Base-by-base conservation (phyloP, 2,329 filamentous ascomycete genomes). In the Knoxdaviesia proteae region DNA sequence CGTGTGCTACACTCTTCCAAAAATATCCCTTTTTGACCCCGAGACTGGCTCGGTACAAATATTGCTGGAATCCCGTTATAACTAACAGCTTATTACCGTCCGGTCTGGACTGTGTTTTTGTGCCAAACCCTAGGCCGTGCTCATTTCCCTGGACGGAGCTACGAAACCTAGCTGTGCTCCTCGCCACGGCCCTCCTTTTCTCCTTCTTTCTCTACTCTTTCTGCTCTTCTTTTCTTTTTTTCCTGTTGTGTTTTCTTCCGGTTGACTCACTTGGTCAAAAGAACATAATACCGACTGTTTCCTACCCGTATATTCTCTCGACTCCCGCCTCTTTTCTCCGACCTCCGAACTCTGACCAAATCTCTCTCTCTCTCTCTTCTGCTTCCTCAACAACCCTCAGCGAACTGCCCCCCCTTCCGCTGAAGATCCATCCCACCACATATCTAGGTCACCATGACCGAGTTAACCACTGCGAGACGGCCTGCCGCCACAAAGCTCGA, bases 401-500 rank as follows among this genome's bases (percentile, higher is more conserved):
- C 33, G 52, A 53, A 52, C 34, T 54, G 51, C 38, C 47, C 58
- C 36, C 54, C 53, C 6, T 53, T 54, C 2, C 54, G 43, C 42
- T 56, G 48, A 41, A 41, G 40, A 20, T 3, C 20, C 20, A 20
- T 20, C 20, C 20, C 20, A 20, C 20, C 20, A 20, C 20, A 20
- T 20, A 20, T 20, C 20, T 20, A 20, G 20, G 2, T 20, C 54
- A 59, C 49, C 51, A 73, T 74, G 70, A 59, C 66, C 49, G 63
- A 68, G 54, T 57, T 58, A 50, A 60, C 60, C 51, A 3, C 20
- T 20, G 20, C 20, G 20, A 20, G 3, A 20, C 20, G 20, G 20
- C 20, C 20, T 20, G 20, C 20, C 20, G 20, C 70, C 55, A 77
- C 79, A 44, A 86, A 82, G 58, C 75, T 84, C 50, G 78, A 84